These are phyloP conservation scores for Phaseolus lunatus DNA, from an alignment of 306 rosid species.

Conservation along the genomic window DNA sequence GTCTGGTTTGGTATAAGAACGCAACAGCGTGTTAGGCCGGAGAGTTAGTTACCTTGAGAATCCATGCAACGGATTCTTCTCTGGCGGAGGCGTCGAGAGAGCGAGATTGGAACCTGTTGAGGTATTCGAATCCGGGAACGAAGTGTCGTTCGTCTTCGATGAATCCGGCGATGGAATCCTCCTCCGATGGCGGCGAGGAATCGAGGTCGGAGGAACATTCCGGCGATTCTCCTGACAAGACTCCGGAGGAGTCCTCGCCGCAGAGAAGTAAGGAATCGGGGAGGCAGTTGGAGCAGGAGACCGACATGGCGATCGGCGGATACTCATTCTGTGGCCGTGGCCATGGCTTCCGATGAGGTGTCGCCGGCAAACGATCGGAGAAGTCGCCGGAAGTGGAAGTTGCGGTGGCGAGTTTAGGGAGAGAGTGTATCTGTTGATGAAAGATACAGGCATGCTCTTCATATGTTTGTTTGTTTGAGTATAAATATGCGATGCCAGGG, in stretches of 20 bases:
- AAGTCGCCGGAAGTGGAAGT: conserved; percentile 45
- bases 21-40: conserved; percentile 28
- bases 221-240: conserved; percentile 73
- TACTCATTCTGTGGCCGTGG: conserved; percentile 67
- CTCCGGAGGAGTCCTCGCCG: conserved; percentile 68
- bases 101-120: conserved; percentile 66
- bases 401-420: conserved; percentile 30
- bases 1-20: conserved; percentile 25
- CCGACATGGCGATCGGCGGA: conserved; percentile 65
- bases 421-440: conserved; percentile 41
- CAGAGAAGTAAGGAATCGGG: conserved; percentile 82
- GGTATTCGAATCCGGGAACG: conserved; percentile 80
- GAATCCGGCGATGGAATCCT: conserved; percentile 81
- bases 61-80: conserved; percentile 91
- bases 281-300: conserved; percentile 72
- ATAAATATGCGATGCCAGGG: conserved; percentile 63
- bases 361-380: conserved; percentile 50
- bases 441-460: conserved; percentile 35
- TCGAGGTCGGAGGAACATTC: conserved; percentile 68
- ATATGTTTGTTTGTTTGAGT: conserved; percentile 54
- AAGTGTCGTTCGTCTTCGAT: conserved; percentile 81
- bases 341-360: conserved; percentile 46
- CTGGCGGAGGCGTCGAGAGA: conserved; percentile 76
- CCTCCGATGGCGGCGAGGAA: conserved; percentile 51
- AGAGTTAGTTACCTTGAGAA: conserved; percentile 81